Percentiles rank a stretch among this genome's conserved stretches.
Conservation (phyloP, 2,329 filamentous ascomycete genomes). For the Aspergillus clavatus region DNA sequence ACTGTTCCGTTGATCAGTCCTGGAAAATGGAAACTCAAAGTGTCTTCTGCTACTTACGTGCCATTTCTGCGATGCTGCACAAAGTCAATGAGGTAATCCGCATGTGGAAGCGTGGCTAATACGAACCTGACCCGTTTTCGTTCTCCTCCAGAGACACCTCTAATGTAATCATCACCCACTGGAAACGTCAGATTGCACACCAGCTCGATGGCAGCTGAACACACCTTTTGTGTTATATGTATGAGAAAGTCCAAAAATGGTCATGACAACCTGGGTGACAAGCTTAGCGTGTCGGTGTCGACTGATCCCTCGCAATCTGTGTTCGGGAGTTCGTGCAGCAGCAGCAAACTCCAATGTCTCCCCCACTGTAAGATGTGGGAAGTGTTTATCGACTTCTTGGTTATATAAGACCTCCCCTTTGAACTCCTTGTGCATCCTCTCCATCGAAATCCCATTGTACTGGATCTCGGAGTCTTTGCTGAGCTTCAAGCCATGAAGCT, state of each 20-base stretch:
- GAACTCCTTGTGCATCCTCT: slow-evolving; percentile 66
- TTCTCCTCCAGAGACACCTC: slow-evolving; percentile 59
- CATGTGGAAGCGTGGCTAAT: slow-evolving; percentile 17
- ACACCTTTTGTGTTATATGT: slow-evolving; percentile 44
- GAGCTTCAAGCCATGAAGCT: slow-evolving; percentile 72
- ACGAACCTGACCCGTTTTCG: slow-evolving; percentile 54
- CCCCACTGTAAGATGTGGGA: slow-evolving; percentile 54
- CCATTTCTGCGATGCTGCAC: slow-evolving; percentile 35
- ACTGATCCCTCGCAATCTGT: slow-evolving; percentile 36
- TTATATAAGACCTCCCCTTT: slow-evolving; percentile 39
- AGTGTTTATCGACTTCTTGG: slow-evolving; percentile 46
- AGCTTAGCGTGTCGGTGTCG: slow-evolving; percentile 43
- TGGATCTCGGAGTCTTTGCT: slow-evolving; percentile 69
- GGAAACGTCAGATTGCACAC: neutral
- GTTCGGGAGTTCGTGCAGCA: slow-evolving; percentile 46
- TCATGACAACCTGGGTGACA: slow-evolving; percentile 39
- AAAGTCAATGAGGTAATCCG: slow-evolving; percentile 11
- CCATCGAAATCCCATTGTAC: slow-evolving; percentile 62
- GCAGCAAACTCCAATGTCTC: slow-evolving; percentile 56
- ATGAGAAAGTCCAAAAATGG: slow-evolving; percentile 39
- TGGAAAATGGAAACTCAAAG: neutral
- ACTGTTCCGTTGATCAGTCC: slow-evolving; percentile 17
- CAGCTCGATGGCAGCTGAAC: neutral
- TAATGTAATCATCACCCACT: slow-evolving; percentile 53
- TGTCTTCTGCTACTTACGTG: slow-evolving; percentile 19